phyloP scores from a whole-genome alignment of 805 yeast genomes.

The Yarrowia sp. region DNA sequence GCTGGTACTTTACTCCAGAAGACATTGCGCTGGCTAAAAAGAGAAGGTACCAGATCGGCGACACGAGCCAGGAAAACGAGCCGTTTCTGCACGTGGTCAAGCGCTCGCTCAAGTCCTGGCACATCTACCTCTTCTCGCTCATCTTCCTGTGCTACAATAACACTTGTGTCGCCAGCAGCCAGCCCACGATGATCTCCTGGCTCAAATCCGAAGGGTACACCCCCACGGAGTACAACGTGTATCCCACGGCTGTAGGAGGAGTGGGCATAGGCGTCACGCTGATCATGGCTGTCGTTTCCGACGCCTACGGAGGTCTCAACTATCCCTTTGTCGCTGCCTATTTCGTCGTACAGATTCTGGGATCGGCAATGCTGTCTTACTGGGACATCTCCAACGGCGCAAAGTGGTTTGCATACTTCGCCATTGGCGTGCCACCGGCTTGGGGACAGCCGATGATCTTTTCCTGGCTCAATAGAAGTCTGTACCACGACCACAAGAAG shows the following conservation, averaged over 20 bases:
- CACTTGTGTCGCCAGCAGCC: background rate
- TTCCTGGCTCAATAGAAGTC: background rate
- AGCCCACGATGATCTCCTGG: constrained; percentile 4
- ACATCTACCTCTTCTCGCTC: background rate
- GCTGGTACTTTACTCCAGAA: background rate
- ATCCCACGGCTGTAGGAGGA: background rate
- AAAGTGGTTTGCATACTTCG: constrained; percentile 6
- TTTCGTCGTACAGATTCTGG: constrained; percentile 31
- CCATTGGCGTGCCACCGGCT: constrained; percentile 3
- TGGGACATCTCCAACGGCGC: background rate
- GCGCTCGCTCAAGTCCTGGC: background rate
- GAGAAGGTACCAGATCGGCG: background rate
- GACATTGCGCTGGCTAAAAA: background rate
- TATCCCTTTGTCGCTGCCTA: background rate
- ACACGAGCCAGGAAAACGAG: background rate
- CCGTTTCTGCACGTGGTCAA: background rate
- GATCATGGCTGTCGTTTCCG: background rate
- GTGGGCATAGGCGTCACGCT: background rate
- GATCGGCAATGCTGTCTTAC: constrained; percentile 45
- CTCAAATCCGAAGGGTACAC: background rate
- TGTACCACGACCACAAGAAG: background rate
- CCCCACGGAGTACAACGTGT: background rate
- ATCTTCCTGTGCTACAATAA: background rate
- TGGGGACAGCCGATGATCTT: constrained; percentile 17
- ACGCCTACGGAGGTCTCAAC: background rate